A percentile compares a stretch with the other conserved stretches of the same genome.
phyloP scores from a whole-genome alignment of 2,329 filamentous ascomycete genomes.

The Neopestalotiopsis clavispora region DNA sequence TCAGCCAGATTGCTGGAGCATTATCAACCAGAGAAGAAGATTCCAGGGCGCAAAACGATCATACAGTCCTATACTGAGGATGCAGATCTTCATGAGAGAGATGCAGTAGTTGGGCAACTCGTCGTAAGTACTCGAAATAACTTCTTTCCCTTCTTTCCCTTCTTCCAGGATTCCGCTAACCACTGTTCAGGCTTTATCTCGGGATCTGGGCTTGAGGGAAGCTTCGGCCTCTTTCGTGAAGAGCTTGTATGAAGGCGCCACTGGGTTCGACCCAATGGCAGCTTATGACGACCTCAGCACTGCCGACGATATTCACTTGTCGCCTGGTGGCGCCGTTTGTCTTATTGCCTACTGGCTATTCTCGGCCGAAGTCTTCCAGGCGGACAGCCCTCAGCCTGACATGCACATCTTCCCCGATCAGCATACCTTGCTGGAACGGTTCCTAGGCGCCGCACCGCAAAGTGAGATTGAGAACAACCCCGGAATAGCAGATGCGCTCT shows the following conservation, averaged over 20 bases:
- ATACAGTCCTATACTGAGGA: slow-evolving; percentile 69
- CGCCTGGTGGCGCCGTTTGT: slow-evolving; percentile 62
- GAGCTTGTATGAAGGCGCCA: slow-evolving; percentile 45
- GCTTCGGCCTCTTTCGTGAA: slow-evolving; percentile 51
- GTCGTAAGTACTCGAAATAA: slow-evolving; percentile 53
- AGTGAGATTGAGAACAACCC: slow-evolving; percentile 52
- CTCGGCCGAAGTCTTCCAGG: slow-evolving; percentile 64
- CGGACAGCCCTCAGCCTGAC: slow-evolving; percentile 56
- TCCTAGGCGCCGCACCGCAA: slow-evolving; percentile 57
- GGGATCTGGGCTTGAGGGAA: slow-evolving; percentile 62
- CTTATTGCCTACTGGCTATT: slow-evolving; percentile 68
- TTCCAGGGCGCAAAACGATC: slow-evolving; percentile 66
- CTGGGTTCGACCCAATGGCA: slow-evolving; percentile 50
- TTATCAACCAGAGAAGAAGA: slow-evolving; percentile 66
- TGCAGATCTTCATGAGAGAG: slow-evolving; percentile 62
- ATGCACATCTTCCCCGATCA: slow-evolving; percentile 67
- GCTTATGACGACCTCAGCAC: slow-evolving; percentile 52
- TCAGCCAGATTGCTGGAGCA: slow-evolving; percentile 70
- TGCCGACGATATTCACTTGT: slow-evolving; percentile 59
- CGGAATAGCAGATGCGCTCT: slow-evolving; percentile 62
- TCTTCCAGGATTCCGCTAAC: slow-evolving; percentile 19
- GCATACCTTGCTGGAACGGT: slow-evolving; percentile 55
- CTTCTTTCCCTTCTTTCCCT: slow-evolving; percentile 13
- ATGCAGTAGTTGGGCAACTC: slow-evolving; percentile 73
- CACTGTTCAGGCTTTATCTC: slow-evolving; percentile 60